Conservation (phyloP, 495 filamentous ascomycete genomes). For the Stereocaulon alpinum region DNA sequence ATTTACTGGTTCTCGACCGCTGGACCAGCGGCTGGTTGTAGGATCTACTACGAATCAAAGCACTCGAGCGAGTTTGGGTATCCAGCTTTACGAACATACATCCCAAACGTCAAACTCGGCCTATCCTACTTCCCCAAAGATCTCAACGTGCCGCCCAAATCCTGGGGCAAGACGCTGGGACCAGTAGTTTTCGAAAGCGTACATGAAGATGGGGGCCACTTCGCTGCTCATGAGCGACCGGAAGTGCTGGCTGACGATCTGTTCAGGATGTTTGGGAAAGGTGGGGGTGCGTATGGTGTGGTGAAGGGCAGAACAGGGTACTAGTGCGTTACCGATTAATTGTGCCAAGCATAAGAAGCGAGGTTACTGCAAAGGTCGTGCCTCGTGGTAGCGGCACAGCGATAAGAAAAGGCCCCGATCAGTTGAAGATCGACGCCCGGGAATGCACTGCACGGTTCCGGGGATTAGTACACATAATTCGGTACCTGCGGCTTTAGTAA, state of each 20-base stretch:
- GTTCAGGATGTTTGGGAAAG: constrained; percentile 43
- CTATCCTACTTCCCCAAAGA: constrained; percentile 44
- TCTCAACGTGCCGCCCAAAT: constrained; percentile 36
- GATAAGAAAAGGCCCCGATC: no score
- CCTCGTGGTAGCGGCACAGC: no score
- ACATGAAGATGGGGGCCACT: constrained; percentile 50
- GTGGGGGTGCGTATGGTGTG: constrained; percentile 32
- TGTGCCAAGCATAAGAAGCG: no score
- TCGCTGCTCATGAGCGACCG: constrained; percentile 50
- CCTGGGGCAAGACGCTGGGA: constrained; percentile 43
- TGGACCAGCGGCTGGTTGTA: constrained; percentile 43
- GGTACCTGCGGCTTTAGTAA: no score
- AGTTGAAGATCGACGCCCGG: no score
- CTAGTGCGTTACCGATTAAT: no score
- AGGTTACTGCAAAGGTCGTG: no score
- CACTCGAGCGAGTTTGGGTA: constrained; percentile 1
- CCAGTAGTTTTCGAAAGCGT: constrained; percentile 44
- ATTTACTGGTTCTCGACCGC: constrained; percentile 52
- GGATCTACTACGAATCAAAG: constrained; percentile 50
- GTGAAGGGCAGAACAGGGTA: constrained; percentile 18
- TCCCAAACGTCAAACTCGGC: constrained; percentile 43
- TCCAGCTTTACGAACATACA: constrained; percentile 22
- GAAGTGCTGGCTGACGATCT: constrained; percentile 46
- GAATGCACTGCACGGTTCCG: no score
- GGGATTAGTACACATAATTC: no score